Evolutionary conservation across 495 filamentous ascomycete species (phyloP).

Genomic region (Hyaloscypha bicolor): DNA sequence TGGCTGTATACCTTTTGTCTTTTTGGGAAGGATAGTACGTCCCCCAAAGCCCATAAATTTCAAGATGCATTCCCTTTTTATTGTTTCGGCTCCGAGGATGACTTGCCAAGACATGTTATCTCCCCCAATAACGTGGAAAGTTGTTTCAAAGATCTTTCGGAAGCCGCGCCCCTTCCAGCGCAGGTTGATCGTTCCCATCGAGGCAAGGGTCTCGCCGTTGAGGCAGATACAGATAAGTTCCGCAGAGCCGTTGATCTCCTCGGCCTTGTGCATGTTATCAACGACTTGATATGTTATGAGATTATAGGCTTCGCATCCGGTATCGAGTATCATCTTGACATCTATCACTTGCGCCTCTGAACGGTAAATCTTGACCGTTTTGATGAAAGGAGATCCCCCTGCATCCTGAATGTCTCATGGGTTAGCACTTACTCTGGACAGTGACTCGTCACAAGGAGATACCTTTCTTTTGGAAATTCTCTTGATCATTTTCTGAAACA

Average conservation of each 20-base stretch:
- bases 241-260: not conserved
- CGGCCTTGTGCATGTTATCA: not conserved
- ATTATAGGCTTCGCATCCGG: constrained; percentile 4
- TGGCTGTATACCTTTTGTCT: constrained; percentile 1
- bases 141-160: constrained; percentile 7
- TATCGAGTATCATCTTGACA: constrained; percentile 9
- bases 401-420: not conserved
- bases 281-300: constrained; percentile 5
- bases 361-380: constrained; percentile 3
- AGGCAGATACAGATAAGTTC: constrained; percentile 5
- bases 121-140: constrained; percentile 1
- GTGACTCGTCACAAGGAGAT: not conserved
- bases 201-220: constrained; percentile 2
- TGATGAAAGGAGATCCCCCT: not conserved
- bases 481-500: not conserved
- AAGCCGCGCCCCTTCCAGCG: constrained; percentile 12
- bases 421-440: not conserved
- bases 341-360: not conserved
- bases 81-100: constrained; percentile 10
- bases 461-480: constrained; percentile 6
- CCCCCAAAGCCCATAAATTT: constrained; percentile 10
- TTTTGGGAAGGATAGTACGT: not conserved
- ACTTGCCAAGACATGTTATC: constrained; percentile 3
- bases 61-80: constrained; percentile 6
- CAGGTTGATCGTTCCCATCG: not conserved